Conservation (phyloP, 2,329 filamentous ascomycete genomes). For the Phaeomoniella chlamydospora region DNA sequence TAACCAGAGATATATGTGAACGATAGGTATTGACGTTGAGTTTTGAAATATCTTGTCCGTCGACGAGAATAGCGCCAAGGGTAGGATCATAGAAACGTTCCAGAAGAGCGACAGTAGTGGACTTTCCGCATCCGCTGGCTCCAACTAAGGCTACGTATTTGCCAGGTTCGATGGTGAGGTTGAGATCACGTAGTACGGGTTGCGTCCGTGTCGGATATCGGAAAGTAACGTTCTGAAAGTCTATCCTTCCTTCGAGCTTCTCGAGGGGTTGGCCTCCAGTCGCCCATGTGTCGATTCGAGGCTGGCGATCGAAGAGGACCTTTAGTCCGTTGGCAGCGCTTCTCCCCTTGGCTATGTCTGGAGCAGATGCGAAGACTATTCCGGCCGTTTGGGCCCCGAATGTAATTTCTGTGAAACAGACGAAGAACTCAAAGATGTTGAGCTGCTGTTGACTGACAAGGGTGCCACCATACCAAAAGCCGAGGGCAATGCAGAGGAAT, state of each 20-base stretch:
- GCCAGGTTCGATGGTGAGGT: constrained; percentile 26
- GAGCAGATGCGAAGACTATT: constrained; percentile 15
- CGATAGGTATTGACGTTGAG: constrained; percentile 51
- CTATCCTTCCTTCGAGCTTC: constrained; percentile 23
- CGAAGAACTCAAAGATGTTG: constrained; percentile 21
- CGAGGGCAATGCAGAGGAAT: constrained; percentile 14
- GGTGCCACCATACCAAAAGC: constrained; percentile 46
- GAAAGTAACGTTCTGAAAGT: constrained; percentile 30
- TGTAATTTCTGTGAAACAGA: constrained; percentile 29
- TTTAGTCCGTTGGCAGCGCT: constrained; percentile 34
- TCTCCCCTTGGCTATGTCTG: constrained; percentile 35
- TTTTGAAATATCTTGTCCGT: constrained; percentile 43
- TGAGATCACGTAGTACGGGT: constrained; percentile 16
- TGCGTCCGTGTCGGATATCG: constrained; percentile 14
- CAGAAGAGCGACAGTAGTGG: constrained; percentile 48
- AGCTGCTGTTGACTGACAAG: constrained; percentile 39
- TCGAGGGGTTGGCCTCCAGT: constrained; percentile 24
- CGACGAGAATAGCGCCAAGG: constrained; percentile 49
- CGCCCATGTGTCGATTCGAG: constrained; percentile 24
- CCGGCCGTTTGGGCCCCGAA: constrained; percentile 18
- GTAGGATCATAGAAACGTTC: constrained; percentile 56
- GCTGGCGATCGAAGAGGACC: constrained; percentile 26
- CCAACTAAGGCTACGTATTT: constrained; percentile 42
- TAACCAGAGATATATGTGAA: constrained; percentile 51
- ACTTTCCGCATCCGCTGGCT: constrained; percentile 46